Conservation (phyloP, 2,329 filamentous ascomycete species). For the Teratosphaeriaceae sp. region DNA sequence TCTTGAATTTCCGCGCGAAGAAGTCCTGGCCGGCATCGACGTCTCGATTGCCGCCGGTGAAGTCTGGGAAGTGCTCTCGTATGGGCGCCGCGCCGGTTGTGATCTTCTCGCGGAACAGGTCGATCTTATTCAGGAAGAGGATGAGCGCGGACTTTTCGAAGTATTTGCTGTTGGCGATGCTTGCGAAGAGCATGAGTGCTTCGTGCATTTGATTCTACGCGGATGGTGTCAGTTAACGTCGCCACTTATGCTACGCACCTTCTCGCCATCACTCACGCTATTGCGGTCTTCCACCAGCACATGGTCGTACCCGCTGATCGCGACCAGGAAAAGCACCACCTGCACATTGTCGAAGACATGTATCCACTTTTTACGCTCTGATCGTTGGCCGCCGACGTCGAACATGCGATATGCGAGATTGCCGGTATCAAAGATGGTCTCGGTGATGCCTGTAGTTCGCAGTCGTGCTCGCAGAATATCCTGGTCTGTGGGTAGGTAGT, state of each 20-base stretch:
- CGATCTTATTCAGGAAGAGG: slow-evolving; percentile 49
- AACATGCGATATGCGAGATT: slow-evolving; percentile 96
- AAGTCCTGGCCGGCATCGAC: slow-evolving; percentile 44
- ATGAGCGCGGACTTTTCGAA: slow-evolving; percentile 47
- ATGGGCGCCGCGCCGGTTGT: slow-evolving; percentile 40
- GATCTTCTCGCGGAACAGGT: slow-evolving; percentile 46
- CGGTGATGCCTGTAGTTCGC: slow-evolving; percentile 90
- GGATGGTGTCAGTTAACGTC: slow-evolving; percentile 6
- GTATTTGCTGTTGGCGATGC: slow-evolving; percentile 47
- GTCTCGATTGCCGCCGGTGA: slow-evolving; percentile 37
- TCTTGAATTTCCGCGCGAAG: slow-evolving; percentile 46
- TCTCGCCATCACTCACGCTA: slow-evolving; percentile 56
- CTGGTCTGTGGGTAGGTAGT: slow-evolving; percentile 87
- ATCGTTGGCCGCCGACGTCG: slow-evolving; percentile 85
- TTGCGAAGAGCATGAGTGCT: slow-evolving; percentile 48
- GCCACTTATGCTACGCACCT: not conserved
- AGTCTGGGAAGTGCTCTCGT: slow-evolving; percentile 45
- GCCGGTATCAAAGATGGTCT: slow-evolving; percentile 87
- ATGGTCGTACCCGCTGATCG: slow-evolving; percentile 94
- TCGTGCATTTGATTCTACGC: slow-evolving; percentile 51
- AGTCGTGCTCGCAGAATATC: slow-evolving; percentile 87
- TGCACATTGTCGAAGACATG: slow-evolving; percentile 95
- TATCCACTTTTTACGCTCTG: slow-evolving; percentile 96
- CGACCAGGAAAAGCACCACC: slow-evolving; percentile 85
- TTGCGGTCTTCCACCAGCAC: slow-evolving; percentile 95